These are phyloP conservation scores for Colletotrichum tofieldiae DNA, from an alignment of 2,329 filamentous ascomycete species.

Conservation along the genomic window DNA sequence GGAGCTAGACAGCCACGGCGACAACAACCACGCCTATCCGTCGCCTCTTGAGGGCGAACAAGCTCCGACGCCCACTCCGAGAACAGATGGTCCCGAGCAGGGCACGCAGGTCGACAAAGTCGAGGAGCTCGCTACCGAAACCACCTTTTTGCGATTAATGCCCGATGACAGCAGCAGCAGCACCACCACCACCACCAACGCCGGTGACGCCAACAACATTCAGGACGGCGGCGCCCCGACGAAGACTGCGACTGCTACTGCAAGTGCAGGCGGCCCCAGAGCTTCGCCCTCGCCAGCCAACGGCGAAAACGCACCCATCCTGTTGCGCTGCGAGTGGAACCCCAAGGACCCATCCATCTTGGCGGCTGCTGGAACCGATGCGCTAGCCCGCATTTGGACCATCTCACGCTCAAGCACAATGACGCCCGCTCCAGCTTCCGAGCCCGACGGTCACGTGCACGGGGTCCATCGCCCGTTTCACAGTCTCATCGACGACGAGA, in stretches of 20 bases:
- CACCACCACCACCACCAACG: background rate
- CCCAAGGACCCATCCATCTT: constrained; percentile 75
- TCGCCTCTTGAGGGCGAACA: constrained; percentile 74
- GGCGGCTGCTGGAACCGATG: constrained; percentile 79
- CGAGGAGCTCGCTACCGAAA: constrained; percentile 71
- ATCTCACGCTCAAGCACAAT: constrained; percentile 68
- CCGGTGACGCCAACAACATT: constrained; percentile 35
- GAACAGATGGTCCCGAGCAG: constrained; percentile 75
- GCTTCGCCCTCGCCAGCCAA: constrained; percentile 52
- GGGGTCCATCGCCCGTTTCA: constrained; percentile 58
- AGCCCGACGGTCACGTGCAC: constrained; percentile 60
- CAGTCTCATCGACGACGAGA: constrained; percentile 68
- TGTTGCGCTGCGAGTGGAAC: constrained; percentile 80
- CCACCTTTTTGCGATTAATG: constrained; percentile 73
- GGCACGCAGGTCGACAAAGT: constrained; percentile 77
- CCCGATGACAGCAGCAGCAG: constrained; percentile 53
- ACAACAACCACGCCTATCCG: constrained; percentile 75
- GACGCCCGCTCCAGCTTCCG: constrained; percentile 36
- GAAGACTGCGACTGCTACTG: constrained; percentile 54
- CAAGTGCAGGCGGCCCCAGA: constrained; percentile 34
- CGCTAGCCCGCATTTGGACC: constrained; percentile 79
- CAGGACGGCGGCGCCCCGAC: constrained; percentile 53
- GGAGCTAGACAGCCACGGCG: constrained; percentile 70
- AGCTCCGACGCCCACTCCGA: constrained; percentile 66
- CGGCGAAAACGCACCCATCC: constrained; percentile 70